phyloP scores from a whole-genome alignment of 2,329 filamentous ascomycete species.

The Dothistroma septosporum region DNA sequence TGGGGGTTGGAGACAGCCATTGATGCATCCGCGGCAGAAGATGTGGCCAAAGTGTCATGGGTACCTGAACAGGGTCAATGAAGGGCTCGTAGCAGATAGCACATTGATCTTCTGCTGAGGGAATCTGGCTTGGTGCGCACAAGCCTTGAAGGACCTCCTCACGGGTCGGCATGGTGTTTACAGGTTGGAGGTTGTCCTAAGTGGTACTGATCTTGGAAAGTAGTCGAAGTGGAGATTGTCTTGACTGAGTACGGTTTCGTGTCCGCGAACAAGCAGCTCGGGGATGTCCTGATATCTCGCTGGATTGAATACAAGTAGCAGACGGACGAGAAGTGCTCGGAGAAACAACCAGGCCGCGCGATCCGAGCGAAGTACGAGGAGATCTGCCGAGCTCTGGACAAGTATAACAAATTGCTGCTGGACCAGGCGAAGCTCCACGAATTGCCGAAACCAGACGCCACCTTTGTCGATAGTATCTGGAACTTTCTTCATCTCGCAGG shows the following conservation, averaged over 20 bases:
- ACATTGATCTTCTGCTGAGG: background rate
- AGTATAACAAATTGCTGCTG: slow-evolving; percentile 17
- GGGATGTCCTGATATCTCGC: no score
- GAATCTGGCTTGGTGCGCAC: background rate
- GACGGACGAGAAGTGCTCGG: slow-evolving; percentile 4
- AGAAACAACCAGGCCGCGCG: slow-evolving; percentile 9
- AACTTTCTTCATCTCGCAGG: slow-evolving; percentile 12
- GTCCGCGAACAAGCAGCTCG: no score
- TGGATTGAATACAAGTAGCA: no score
- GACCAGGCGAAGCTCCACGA: slow-evolving; percentile 17
- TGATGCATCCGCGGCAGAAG: background rate
- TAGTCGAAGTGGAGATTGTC: background rate
- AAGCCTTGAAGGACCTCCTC: background rate
- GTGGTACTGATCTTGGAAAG: background rate
- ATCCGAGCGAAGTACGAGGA: slow-evolving; percentile 14
- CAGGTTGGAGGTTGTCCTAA: background rate
- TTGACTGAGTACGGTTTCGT: no score
- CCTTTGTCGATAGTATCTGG: slow-evolving; percentile 17
- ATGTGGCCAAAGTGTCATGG: background rate
- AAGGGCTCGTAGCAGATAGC: background rate
- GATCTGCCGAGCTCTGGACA: slow-evolving; percentile 13
- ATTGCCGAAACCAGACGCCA: slow-evolving; percentile 15
- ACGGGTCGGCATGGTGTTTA: background rate
- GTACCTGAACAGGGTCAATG: background rate
- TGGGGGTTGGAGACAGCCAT: background rate